Evolutionary conservation across 306 rosid genomes (phyloP).

Genomic region (Rosa lucieae): DNA sequence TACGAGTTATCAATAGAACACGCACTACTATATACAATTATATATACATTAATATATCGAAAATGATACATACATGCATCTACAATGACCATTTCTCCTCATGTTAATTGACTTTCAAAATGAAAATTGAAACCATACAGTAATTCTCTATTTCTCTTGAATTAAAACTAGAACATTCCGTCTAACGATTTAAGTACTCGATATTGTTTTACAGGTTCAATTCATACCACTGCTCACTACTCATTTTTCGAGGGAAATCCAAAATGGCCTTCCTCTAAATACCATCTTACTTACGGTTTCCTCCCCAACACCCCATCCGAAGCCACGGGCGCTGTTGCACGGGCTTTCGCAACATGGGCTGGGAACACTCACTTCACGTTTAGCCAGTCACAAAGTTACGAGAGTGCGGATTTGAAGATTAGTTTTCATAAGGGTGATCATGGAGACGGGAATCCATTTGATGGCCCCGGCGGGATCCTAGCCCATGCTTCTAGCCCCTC

Average conservation of each 20-base stretch:
- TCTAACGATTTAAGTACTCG: neutral
- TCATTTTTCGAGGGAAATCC: constrained; percentile 5
- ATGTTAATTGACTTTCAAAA: no score
- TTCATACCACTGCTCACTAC: constrained; percentile 17
- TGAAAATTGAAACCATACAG: neutral
- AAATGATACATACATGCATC: no score
- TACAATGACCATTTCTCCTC: no score
- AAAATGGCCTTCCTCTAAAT: constrained; percentile 31
- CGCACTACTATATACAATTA: no score
- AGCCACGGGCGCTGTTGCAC: constrained; percentile 9
- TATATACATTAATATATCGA: no score
- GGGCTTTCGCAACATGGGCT: constrained; percentile 34
- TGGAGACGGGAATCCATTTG: constrained; percentile 29
- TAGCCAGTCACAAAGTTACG: neutral
- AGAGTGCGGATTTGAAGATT: constrained; percentile 14
- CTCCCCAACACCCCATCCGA: neutral
- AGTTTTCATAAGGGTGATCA: constrained; percentile 23
- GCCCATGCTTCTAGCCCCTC: constrained; percentile 34
- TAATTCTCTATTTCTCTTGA: no score
- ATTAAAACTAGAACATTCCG: no score
- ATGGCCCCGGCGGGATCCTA: constrained; percentile 7
- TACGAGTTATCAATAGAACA: no score
- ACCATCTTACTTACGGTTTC: constrained; percentile 23
- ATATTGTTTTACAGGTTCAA: neutral
- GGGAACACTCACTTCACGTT: constrained; percentile 21